Percentiles rank a stretch among this genome's conserved stretches.
Evolutionary conservation across 2,329 filamentous ascomycete genomes (phyloP).

Genomic region (Colletotrichum sp.): DNA sequence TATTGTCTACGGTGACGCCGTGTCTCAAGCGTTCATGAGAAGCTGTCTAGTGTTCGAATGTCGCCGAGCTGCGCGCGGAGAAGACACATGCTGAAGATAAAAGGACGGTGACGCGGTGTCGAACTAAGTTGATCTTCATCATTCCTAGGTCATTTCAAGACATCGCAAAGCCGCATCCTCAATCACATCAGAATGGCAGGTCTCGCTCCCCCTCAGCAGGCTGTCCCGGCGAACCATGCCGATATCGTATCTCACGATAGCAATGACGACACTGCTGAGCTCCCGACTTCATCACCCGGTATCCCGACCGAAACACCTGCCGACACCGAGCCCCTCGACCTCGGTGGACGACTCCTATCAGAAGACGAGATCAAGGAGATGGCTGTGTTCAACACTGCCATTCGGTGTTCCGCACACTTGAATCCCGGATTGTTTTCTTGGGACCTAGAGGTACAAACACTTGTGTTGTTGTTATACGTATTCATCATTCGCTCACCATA

Average conservation of each 20-base stretch:
- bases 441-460: not conserved
- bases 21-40: not conserved
- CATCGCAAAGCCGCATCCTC: not conserved
- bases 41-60: not conserved
- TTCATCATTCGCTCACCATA: not conserved
- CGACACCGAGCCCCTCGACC: not conserved
- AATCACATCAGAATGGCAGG: not conserved
- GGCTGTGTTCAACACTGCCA: not conserved
- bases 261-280: not conserved
- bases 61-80: not conserved
- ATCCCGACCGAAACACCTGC: not conserved
- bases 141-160: not conserved
- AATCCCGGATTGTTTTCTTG: not conserved
- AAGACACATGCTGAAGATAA: not conserved
- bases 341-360: not conserved
- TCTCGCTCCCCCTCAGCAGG: not conserved
- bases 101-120: not conserved
- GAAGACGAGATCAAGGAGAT: not conserved
- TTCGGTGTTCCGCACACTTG: not conserved
- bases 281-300: not conserved
- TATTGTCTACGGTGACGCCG: not conserved
- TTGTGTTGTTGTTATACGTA: not conserved
- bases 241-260: not conserved
- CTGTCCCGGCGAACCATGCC: not conserved
- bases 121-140: not conserved